Evolutionary conservation across 805 yeast species (phyloP).

Genomic region (Yamadazyma sp.): DNA sequence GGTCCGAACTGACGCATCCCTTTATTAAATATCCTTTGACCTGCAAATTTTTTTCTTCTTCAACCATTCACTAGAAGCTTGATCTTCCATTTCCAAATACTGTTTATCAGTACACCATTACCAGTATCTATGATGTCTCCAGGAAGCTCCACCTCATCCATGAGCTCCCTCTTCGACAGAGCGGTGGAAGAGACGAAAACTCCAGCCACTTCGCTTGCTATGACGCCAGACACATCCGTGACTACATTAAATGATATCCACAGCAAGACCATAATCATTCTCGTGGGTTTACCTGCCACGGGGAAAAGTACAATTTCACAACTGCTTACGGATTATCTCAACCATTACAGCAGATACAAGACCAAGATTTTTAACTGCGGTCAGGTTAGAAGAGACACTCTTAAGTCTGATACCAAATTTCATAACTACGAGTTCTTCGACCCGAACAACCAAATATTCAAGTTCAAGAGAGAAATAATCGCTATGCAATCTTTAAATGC

Average conservation of each 20-base stretch:
- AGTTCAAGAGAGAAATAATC: constrained; percentile 33
- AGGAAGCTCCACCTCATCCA: constrained; percentile 6
- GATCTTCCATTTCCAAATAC: background rate
- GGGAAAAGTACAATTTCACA: constrained; percentile 41
- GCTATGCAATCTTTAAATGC: constrained; percentile 35
- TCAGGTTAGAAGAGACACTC: constrained; percentile 43
- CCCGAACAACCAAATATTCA: constrained; percentile 32
- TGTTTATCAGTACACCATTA: background rate
- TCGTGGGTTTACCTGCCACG: constrained; percentile 44
- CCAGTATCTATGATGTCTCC: constrained; percentile 1
- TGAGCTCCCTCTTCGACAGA: constrained; percentile 7
- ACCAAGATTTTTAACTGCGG: constrained; percentile 51
- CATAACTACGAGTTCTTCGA: constrained; percentile 38
- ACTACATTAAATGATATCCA: background rate
- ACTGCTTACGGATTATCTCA: constrained; percentile 31
- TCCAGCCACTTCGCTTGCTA: constrained; percentile 9
- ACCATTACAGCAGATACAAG: constrained; percentile 23
- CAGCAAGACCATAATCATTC: constrained; percentile 18
- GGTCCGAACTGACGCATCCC: constrained; percentile 7
- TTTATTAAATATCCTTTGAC: background rate
- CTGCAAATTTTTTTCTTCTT: background rate
- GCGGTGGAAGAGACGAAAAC: constrained; percentile 4
- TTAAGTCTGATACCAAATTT: constrained; percentile 18
- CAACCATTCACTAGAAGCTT: background rate
- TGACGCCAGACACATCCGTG: constrained; percentile 9